A percentile compares a stretch with the other conserved stretches of the same genome.
Conservation (phyloP, 164 flowering plant species). For the Platanus orientalis region DNA sequence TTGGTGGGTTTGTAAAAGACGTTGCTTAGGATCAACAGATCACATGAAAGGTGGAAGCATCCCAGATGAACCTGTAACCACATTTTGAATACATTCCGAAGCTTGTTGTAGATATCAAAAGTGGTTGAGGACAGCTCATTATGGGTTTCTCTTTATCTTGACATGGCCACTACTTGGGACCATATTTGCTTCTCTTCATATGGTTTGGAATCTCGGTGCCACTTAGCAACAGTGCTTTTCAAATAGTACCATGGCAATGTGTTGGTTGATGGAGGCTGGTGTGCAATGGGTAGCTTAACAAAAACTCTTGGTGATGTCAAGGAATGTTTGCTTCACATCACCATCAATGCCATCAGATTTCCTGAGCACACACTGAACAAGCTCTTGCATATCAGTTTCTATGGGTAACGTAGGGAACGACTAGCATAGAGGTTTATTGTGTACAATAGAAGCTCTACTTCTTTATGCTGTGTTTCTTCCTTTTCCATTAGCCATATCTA, state of each 20-base stretch:
- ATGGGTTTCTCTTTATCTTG: too few species aligned
- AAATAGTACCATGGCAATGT: constrained; percentile 58
- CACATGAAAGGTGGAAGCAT: too few species aligned
- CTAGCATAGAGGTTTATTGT: constrained; percentile 30
- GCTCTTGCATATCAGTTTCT: constrained; percentile 51
- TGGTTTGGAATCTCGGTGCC: too few species aligned
- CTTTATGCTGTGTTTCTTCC: constrained; percentile 21
- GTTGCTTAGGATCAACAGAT: too few species aligned
- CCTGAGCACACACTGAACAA: constrained; percentile 35
- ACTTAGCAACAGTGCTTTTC: too few species aligned
- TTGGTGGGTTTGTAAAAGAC: too few species aligned
- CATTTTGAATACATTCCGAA: too few species aligned
- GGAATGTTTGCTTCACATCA: constrained; percentile 35
- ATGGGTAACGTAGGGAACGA: constrained; percentile 6
- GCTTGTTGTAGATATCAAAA: too few species aligned
- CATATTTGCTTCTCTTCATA: too few species aligned
- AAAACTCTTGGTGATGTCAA: constrained; percentile 45
- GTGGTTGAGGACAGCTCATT: too few species aligned
- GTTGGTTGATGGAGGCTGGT: constrained; percentile 28
- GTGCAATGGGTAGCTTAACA: constrained; percentile 44
- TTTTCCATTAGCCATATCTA: not conserved
- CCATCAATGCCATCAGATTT: constrained; percentile 24
- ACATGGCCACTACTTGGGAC: too few species aligned
- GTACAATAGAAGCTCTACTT: constrained; percentile 34
- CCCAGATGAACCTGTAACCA: too few species aligned